A percentile compares a stretch with the other conserved stretches of the same genome.
Conservation (phyloP, 345 rosid genomes). For the Arabidopsis arenosa region DNA sequence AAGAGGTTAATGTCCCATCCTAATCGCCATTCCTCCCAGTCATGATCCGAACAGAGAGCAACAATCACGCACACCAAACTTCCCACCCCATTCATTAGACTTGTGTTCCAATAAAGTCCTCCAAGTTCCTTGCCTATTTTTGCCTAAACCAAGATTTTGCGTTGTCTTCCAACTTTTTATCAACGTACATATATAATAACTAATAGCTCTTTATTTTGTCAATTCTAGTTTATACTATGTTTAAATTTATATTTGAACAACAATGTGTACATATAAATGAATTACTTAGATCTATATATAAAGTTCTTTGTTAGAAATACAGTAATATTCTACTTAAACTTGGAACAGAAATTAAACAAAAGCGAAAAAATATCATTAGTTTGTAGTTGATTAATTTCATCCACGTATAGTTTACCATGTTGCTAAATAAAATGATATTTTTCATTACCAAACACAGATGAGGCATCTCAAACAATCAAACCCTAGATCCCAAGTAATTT, state of each 20-base stretch:
- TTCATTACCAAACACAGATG: too few relatives aligned
- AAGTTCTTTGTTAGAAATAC: too few relatives aligned
- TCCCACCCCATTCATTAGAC: slow-evolving; percentile 43
- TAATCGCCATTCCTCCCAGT: slow-evolving; percentile 45
- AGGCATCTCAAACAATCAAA: too few relatives aligned
- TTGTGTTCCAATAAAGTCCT: slow-evolving; percentile 41
- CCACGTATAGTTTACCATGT: too few relatives aligned
- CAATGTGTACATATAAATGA: not conserved
- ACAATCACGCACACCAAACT: slow-evolving; percentile 20
- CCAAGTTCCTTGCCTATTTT: slow-evolving; percentile 39
- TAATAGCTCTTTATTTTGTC: not conserved
- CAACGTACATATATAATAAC: not conserved
- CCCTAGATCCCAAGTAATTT: too few relatives aligned
- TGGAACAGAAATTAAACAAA: too few relatives aligned
- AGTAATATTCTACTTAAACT: too few relatives aligned
- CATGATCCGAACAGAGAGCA: slow-evolving; percentile 35
- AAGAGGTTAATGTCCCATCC: slow-evolving; percentile 43
- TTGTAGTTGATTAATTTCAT: too few relatives aligned
- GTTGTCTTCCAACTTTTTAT: slow-evolving; percentile 6
- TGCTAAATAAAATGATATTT: too few relatives aligned
- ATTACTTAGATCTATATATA: not conserved
- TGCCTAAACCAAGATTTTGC: slow-evolving; percentile 20
- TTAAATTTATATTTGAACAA: not conserved
- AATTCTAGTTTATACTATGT: not conserved
- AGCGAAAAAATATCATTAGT: too few relatives aligned